phyloP scores from a whole-genome alignment of 495 filamentous ascomycete species.

The Barbatosphaeria neglecta region DNA sequence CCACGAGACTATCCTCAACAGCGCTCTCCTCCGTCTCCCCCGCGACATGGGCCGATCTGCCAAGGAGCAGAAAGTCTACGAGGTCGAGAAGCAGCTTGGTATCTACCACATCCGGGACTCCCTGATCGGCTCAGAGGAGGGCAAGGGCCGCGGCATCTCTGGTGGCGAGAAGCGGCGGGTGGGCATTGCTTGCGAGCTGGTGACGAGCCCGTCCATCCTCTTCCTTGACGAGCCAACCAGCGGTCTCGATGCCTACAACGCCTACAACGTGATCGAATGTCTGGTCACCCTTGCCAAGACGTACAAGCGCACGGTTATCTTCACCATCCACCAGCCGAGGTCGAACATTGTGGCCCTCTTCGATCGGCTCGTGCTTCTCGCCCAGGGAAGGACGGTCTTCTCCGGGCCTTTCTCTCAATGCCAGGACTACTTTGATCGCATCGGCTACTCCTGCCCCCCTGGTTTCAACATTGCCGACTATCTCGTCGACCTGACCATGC shows the following conservation, averaged over 20 bases:
- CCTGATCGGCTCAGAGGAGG: constrained; percentile 94
- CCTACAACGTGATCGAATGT: constrained; percentile 94
- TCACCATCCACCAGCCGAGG: constrained; percentile 97
- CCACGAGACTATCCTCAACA: constrained; percentile 94
- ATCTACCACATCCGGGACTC: constrained; percentile 89
- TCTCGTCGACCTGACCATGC: constrained; percentile 94
- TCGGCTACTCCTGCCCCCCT: constrained; percentile 84
- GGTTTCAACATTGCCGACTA: constrained; percentile 99
- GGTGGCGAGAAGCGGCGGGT: constrained; percentile 94
- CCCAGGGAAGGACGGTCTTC: constrained; percentile 81
- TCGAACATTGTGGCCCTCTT: constrained; percentile 99
- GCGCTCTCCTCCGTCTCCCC: constrained; percentile 79
- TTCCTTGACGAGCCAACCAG: constrained; percentile 97
- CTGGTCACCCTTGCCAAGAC: constrained; percentile 89
- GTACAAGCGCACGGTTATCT: constrained; percentile 92
- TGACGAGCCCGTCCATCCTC: constrained; percentile 93
- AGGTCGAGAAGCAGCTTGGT: constrained; percentile 90
- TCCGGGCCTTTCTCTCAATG: constrained; percentile 83
- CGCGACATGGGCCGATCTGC: constrained; percentile 75
- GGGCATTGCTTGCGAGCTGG: constrained; percentile 93
- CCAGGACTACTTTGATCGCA: constrained; percentile 82
- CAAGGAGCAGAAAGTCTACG: constrained; percentile 80
- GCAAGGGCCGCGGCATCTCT: constrained; percentile 86
- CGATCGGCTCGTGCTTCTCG: constrained; percentile 81
- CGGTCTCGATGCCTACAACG: constrained; percentile 89